Conservation (phyloP, 345 rosid genomes). For the Rhodamnia argentea region DNA sequence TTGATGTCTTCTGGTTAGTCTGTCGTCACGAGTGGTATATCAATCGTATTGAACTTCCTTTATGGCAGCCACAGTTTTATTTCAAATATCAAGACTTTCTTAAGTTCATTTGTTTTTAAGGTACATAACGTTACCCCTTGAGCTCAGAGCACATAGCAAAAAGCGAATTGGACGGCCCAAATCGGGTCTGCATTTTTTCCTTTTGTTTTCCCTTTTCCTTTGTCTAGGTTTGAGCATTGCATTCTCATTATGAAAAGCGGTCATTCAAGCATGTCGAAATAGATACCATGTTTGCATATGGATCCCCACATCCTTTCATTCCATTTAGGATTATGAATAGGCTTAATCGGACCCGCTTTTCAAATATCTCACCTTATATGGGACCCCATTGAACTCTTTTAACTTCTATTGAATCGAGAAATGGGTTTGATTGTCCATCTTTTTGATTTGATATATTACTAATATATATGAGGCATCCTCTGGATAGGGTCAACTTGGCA, state of each 20-base stretch:
- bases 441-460: too few species aligned
- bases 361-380: neutral
- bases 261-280: too few species aligned
- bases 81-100: neutral
- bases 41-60: neutral
- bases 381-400: neutral
- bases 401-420: neutral
- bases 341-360: neutral
- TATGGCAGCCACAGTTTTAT: neutral
- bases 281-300: too few species aligned
- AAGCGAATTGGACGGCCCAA: neutral
- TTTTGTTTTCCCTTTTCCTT: too few species aligned
- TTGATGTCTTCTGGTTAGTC: neutral
- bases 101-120: neutral
- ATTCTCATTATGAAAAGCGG: too few species aligned
- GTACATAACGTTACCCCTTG: neutral
- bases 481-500: neutral
- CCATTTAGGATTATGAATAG: neutral
- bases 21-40: accelerated
- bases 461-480: too few species aligned
- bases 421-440: neutral
- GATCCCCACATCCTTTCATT: neutral
- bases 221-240: too few species aligned
- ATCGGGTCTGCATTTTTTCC: neutral
- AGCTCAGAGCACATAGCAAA: neutral